Evolutionary conservation across 345 rosid species (phyloP).

Genomic region (Gossypium sturtianum): DNA sequence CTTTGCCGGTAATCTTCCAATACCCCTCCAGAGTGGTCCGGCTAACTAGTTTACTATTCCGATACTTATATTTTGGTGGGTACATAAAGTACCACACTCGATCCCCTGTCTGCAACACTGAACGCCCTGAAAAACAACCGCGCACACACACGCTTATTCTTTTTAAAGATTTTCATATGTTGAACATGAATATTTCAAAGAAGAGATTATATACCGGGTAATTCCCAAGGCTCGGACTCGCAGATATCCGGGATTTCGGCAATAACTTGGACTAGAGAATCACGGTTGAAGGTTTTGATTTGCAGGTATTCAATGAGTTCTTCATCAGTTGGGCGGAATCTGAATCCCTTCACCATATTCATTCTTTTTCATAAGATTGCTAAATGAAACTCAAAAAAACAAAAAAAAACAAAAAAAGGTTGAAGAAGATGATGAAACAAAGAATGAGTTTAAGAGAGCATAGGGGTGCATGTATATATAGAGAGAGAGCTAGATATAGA

Average conservation of each 20-base stretch:
- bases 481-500: background rate
- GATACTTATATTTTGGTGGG: background rate
- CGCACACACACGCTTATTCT: background rate
- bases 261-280: background rate
- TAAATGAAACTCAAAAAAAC: background rate
- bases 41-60: background rate
- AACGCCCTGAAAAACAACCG: background rate
- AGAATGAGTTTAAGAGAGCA: background rate
- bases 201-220: background rate
- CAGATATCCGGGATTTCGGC: background rate
- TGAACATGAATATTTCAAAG: background rate
- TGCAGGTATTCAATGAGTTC: conserved; percentile 13
- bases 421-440: background rate
- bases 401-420: background rate
- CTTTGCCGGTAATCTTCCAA: conserved; percentile 17
- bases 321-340: conserved; percentile 7
- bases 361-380: background rate
- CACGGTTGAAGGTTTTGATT: background rate
- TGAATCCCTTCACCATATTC: background rate
- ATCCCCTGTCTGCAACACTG: background rate
- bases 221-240: background rate
- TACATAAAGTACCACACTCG: background rate
- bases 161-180: background rate
- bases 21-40: conserved; percentile 5
- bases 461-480: too few species aligned